Conservation (phyloP, 2,329 filamentous ascomycete genomes). For the Hortaea sp. region DNA sequence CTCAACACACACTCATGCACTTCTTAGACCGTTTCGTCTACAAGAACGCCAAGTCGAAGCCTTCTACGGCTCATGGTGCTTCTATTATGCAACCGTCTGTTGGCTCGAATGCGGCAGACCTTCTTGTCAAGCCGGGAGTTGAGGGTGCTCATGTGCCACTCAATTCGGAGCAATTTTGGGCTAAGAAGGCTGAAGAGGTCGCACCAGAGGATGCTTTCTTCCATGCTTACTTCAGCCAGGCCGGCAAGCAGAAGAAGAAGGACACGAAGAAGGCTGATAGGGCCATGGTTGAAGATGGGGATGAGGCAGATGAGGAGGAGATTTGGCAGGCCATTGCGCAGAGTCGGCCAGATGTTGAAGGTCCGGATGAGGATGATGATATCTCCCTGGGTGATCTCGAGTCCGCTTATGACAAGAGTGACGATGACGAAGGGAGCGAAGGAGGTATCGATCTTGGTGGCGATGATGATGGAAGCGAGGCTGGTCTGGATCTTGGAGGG, state of each 20-base stretch:
- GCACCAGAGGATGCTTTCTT: slow-evolving; percentile 94
- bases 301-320: slow-evolving; percentile 50
- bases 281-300: slow-evolving; percentile 30
- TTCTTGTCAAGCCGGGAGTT: slow-evolving; percentile 52
- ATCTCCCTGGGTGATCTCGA: slow-evolving; percentile 42
- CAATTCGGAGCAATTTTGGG: slow-evolving; percentile 87
- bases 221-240: slow-evolving; percentile 84
- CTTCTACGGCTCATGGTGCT: slow-evolving; percentile 54
- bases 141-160: slow-evolving; percentile 52
- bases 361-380: slow-evolving; percentile 48
- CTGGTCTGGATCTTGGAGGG: slow-evolving; percentile 29
- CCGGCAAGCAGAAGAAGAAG: slow-evolving; percentile 44
- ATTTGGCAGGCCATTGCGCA: slow-evolving; percentile 87
- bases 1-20: slow-evolving; percentile 81
- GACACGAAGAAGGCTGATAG: slow-evolving; percentile 37
- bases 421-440: slow-evolving; percentile 38
- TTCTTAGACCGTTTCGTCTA: slow-evolving; percentile 99
- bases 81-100: slow-evolving; percentile 96
- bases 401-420: slow-evolving; percentile 26
- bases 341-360: slow-evolving; percentile 67
- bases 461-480: slow-evolving; percentile 23
- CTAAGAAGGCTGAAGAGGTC: slow-evolving; percentile 77
- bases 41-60: slow-evolving; percentile 69
- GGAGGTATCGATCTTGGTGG: slow-evolving; percentile 36
- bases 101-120: slow-evolving; percentile 48